These are phyloP conservation scores for Exophiala calicioides DNA, from an alignment of 2,329 filamentous ascomycete genomes.

Conservation along the genomic window DNA sequence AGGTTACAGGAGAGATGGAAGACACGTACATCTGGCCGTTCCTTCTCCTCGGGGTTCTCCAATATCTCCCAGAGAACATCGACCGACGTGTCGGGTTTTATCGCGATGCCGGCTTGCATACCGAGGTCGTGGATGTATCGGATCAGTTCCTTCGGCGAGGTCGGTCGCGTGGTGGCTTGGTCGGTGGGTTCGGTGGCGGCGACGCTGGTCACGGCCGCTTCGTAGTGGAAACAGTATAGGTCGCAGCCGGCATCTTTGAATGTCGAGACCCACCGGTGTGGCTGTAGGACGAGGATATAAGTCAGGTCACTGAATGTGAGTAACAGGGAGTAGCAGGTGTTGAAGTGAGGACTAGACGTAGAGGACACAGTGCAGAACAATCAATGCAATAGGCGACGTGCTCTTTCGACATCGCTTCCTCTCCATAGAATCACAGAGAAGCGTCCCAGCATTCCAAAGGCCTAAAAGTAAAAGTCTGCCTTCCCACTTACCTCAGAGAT, in stretches of 20 bases:
- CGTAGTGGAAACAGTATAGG: conserved; percentile 99
- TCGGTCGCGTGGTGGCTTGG: conserved; percentile 65
- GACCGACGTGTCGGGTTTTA: conserved; percentile 89
- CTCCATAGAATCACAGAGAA: not conserved
- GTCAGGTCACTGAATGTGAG: too few relatives aligned
- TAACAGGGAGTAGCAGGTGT: too few relatives aligned
- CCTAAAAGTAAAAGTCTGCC: not conserved
- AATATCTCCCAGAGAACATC: conserved; percentile 91
- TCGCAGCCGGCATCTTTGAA: conserved; percentile 94
- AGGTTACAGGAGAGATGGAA: not conserved
- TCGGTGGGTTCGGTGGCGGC: conserved; percentile 78
- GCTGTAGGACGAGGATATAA: conserved; percentile 53
- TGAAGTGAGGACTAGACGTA: too few relatives aligned
- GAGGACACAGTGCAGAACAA: not conserved
- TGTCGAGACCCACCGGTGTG: conserved; percentile 96
- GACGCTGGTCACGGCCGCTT: conserved; percentile 81
- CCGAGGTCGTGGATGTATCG: conserved; percentile 85
- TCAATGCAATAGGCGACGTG: too few relatives aligned
- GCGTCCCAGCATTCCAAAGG: not conserved
- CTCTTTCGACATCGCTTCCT: not conserved
- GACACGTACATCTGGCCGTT: conserved; percentile 79
- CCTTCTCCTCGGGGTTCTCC: conserved; percentile 68
- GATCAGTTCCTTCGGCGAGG: conserved; percentile 81
- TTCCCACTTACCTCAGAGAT: conserved; percentile 75
- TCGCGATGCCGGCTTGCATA: conserved; percentile 88